Percentiles rank a stretch among this genome's conserved stretches.
phyloP scores from a whole-genome alignment of 768 basidiomycete species.

The Hygrocybe coccinea region DNA sequence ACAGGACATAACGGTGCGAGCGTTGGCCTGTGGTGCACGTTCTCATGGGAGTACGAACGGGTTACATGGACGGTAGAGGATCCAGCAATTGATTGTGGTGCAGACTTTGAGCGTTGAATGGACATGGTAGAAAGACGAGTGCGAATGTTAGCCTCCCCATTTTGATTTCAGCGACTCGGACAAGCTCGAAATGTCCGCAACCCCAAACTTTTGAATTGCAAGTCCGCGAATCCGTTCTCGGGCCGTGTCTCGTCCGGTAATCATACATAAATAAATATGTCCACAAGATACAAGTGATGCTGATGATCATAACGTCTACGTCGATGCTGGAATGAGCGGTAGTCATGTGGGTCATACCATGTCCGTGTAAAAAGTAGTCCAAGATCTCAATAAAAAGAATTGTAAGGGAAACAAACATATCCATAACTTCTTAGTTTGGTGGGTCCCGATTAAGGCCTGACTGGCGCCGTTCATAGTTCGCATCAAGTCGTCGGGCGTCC shows the following conservation, averaged over 20 bases:
- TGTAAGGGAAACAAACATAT: conserved; percentile 11
- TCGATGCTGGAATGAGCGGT: neutral
- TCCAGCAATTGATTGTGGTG: conserved; percentile 10
- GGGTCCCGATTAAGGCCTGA: conserved; percentile 28
- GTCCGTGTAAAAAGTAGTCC: neutral
- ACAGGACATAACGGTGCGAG: neutral
- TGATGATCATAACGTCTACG: neutral
- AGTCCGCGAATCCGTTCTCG: neutral
- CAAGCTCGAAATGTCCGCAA: neutral
- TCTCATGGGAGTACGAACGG: conserved; percentile 4
- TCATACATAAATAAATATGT: no score
- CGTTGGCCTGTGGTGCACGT: neutral
- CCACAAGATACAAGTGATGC: neutral
- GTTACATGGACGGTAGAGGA: conserved; percentile 3
- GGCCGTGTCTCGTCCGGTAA: no score
- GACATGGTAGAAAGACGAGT: conserved; percentile 6
- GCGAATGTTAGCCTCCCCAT: neutral
- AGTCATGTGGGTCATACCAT: neutral
- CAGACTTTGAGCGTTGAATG: conserved; percentile 13
- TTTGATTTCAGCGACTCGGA: neutral
- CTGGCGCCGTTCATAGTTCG: conserved; percentile 22
- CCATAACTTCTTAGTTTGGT: conserved; percentile 27
- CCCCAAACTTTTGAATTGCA: conserved; percentile 1
- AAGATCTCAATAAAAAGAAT: conserved; percentile 9
- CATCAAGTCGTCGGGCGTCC: conserved; percentile 14